phyloP scores from a whole-genome alignment of 345 rosid species.

The Corymbia maculata region DNA sequence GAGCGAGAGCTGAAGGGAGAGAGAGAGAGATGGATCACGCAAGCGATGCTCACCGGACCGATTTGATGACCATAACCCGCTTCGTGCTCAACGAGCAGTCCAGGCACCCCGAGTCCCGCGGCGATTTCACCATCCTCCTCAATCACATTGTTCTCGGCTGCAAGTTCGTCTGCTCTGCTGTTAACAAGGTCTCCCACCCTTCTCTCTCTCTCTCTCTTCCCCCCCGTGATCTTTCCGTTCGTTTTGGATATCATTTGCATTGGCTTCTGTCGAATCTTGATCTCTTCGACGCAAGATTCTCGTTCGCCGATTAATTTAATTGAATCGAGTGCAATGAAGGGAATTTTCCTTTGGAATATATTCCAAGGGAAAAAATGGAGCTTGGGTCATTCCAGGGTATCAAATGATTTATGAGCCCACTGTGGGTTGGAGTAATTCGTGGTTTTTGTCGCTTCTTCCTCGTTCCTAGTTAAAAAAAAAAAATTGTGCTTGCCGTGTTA shows the following conservation, averaged over 20 bases:
- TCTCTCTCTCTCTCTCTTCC: background rate
- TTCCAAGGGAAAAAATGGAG: background rate
- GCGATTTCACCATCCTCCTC: constrained; percentile 89
- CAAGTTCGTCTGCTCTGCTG: constrained; percentile 96
- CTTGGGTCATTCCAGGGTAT: no score
- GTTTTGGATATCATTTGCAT: background rate
- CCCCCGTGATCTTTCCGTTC: background rate
- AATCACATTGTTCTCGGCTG: constrained; percentile 95
- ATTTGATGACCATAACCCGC: constrained; percentile 95
- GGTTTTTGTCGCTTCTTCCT: no score
- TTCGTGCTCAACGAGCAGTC: constrained; percentile 82
- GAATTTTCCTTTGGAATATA: background rate
- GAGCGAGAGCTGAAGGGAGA: background rate
- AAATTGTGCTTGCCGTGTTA: no score
- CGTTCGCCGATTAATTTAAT: background rate
- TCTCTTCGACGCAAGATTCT: background rate
- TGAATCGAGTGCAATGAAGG: background rate
- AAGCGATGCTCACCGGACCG: constrained; percentile 81
- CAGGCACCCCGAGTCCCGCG: constrained; percentile 90
- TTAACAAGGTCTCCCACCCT: constrained; percentile 52
- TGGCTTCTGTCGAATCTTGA: background rate
- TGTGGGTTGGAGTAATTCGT: no score
- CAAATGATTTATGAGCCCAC: no score
- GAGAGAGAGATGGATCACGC: constrained; percentile 53
- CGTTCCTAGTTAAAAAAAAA: no score